Evolutionary conservation across 768 basidiomycete genomes (phyloP).

Genomic region (Suillus alpinus): DNA sequence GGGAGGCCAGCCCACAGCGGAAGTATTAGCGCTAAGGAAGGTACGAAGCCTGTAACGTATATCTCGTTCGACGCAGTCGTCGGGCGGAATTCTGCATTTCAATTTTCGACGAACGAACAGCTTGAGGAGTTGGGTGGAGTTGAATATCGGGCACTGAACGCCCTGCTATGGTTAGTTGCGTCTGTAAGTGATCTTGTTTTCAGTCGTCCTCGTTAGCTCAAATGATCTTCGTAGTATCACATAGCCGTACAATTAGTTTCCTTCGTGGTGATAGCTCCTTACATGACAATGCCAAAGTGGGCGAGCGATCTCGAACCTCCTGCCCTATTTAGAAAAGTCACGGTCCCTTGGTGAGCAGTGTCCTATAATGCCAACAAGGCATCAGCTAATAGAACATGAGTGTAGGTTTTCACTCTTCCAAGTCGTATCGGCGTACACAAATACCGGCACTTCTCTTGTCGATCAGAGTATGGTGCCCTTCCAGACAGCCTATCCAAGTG

Average conservation of each 20-base stretch:
- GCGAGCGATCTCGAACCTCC: constrained; percentile 56
- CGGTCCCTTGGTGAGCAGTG: constrained; percentile 59
- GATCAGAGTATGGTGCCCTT: constrained; percentile 94
- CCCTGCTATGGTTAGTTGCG: constrained; percentile 78
- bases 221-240: constrained; percentile 62
- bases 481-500: constrained; percentile 70
- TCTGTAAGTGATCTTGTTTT: constrained; percentile 46
- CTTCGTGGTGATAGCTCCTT: constrained; percentile 78
- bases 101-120: constrained; percentile 71
- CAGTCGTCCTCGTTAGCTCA: background rate
- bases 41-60: constrained; percentile 66
- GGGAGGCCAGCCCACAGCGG: constrained; percentile 2
- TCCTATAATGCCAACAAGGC: background rate
- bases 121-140: constrained; percentile 91
- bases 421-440: constrained; percentile 82
- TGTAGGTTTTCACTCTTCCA: constrained; percentile 84
- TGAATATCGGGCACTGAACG: constrained; percentile 83
- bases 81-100: constrained; percentile 78
- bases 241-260: constrained; percentile 63
- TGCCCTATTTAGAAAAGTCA: constrained; percentile 50
- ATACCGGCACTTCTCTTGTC: constrained; percentile 82
- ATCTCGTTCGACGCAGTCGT: constrained; percentile 83
- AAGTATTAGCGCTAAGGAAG: constrained; percentile 27
- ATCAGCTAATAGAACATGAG: background rate
- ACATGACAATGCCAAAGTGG: constrained; percentile 66